These are phyloP conservation scores for Penicillium dipodomyicola DNA, from an alignment of 495 filamentous ascomycete genomes.

Conservation along the genomic window DNA sequence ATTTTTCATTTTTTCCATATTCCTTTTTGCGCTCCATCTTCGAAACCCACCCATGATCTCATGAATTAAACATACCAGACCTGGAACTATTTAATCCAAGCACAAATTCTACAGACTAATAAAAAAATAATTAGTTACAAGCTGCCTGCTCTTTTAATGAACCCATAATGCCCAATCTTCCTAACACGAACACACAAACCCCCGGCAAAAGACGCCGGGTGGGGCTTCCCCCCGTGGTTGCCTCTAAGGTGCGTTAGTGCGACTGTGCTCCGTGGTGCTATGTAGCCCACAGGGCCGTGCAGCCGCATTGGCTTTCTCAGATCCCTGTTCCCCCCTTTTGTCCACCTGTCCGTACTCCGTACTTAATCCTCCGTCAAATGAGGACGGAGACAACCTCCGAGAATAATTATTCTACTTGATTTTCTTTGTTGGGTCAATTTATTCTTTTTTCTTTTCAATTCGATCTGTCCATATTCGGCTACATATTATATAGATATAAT, in stretches of 20 bases:
- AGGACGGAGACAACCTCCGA: neutral
- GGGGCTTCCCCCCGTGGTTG: slow-evolving; percentile 28
- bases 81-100: neutral
- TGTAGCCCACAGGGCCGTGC: slow-evolving; percentile 26
- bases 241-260: slow-evolving; percentile 28
- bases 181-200: slow-evolving; percentile 13
- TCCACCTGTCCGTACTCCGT: slow-evolving; percentile 4
- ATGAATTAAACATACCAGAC: neutral
- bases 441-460: neutral
- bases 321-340: slow-evolving; percentile 20
- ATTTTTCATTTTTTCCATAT: neutral
- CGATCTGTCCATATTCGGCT: neutral
- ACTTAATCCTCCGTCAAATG: slow-evolving; percentile 5
- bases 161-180: neutral
- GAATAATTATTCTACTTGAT: neutral
- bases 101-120: neutral
- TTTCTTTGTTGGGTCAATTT: neutral
- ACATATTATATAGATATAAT: neutral
- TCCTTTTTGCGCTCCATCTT: neutral
- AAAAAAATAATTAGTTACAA: too few relatives aligned
- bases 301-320: slow-evolving; percentile 16
- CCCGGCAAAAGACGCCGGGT: slow-evolving; percentile 25
- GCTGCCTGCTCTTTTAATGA: neutral
- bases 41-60: slow-evolving; percentile 4
- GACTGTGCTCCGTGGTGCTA: slow-evolving; percentile 26